These are phyloP conservation scores for Ustulina deusta DNA, from an alignment of 2,329 filamentous ascomycete species.

Conservation along the genomic window DNA sequence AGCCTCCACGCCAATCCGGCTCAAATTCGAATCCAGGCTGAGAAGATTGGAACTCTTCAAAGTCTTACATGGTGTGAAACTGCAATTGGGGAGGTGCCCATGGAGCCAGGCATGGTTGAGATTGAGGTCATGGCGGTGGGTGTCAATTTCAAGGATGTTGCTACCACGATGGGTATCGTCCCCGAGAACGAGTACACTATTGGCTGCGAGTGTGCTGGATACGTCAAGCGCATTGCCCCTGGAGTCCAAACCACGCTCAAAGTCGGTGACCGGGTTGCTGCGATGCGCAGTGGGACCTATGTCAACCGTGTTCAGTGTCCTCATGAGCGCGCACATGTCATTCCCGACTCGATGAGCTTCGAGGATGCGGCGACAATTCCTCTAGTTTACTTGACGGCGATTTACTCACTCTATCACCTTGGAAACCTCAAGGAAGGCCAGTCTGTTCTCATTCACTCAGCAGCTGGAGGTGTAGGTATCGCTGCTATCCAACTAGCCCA, in stretches of 20 bases:
- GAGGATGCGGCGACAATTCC: slow-evolving; percentile 53
- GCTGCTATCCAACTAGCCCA: slow-evolving; percentile 33
- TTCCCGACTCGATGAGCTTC: slow-evolving; percentile 51
- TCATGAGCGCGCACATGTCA: slow-evolving; percentile 35
- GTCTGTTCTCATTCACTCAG: slow-evolving; percentile 41
- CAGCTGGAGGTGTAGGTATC: slow-evolving; percentile 36
- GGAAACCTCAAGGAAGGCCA: slow-evolving; percentile 45
- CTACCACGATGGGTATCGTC: slow-evolving; percentile 46
- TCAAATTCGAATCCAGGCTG: slow-evolving; percentile 33
- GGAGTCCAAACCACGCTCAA: slow-evolving; percentile 2
- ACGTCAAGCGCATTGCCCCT: slow-evolving; percentile 16
- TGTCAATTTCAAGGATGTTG: slow-evolving; percentile 55
- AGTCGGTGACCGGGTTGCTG: slow-evolving; percentile 16
- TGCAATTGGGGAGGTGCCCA: slow-evolving; percentile 21
- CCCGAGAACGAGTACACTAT: slow-evolving; percentile 39
- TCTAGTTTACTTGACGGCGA: slow-evolving; percentile 48
- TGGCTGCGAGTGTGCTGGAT: slow-evolving; percentile 44
- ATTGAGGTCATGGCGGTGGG: slow-evolving; percentile 52
- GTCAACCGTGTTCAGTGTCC: slow-evolving; percentile 36
- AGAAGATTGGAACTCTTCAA: slow-evolving; percentile 45
- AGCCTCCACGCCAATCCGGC: slow-evolving; percentile 33
- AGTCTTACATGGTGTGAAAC: slow-evolving; percentile 37
- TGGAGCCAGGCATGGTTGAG: slow-evolving; percentile 48
- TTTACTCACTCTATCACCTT: slow-evolving; percentile 49
- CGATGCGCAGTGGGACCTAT: slow-evolving; percentile 31